Base-by-base conservation (phyloP, 2,329 filamentous ascomycete species). In the Pseudogymnoascus pannorum region DNA sequence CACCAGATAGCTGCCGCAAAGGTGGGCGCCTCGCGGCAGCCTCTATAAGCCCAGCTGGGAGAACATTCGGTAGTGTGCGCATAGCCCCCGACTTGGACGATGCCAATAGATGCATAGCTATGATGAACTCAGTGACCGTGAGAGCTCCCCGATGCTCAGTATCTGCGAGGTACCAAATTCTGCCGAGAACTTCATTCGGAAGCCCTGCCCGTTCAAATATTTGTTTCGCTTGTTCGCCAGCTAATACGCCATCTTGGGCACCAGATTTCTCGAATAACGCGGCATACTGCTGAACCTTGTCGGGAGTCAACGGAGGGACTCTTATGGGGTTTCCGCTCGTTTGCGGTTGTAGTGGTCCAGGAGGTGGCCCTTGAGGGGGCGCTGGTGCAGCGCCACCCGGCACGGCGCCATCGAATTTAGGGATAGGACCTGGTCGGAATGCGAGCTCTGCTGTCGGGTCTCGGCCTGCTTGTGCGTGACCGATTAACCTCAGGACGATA, bases 51-150 rank as follows among this genome's bases (percentile, higher is more conserved):
- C 88, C 89, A 11, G 90, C 86, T 5, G 94, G 94, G 2, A 99
- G 82, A 24, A 88, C 84, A 64, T 79, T 88, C 1, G 94, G 94
- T 61, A 97, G 80, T 18, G 83, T 86, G 65, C 91, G 87, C 73
- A 99, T 82, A 29, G 86, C 81, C 20, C 92, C 89, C 11, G 87
- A 88, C 79, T 96, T 96, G 76, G 91, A 91, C 11, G 92, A 96
- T 12, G 91, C 93, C 64, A 99, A 81, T 64, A 99, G 79, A 74
- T 99, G 94, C 94, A 99, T 99, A 51, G 94, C 94, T 70, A 99
- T 95, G 71, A 96, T 89, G 73, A 99, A 99, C 70, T 97, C 94
- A 12, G 92, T 93, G 68, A 87, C 81, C 62, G 92, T 89, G 35
- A 99, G 81, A 31, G 88, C 86, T 58, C 94, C 94, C 60, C 92